These are phyloP conservation scores for Calonectria montana DNA, from an alignment of 2,329 filamentous ascomycete genomes.

Conservation along the genomic window DNA sequence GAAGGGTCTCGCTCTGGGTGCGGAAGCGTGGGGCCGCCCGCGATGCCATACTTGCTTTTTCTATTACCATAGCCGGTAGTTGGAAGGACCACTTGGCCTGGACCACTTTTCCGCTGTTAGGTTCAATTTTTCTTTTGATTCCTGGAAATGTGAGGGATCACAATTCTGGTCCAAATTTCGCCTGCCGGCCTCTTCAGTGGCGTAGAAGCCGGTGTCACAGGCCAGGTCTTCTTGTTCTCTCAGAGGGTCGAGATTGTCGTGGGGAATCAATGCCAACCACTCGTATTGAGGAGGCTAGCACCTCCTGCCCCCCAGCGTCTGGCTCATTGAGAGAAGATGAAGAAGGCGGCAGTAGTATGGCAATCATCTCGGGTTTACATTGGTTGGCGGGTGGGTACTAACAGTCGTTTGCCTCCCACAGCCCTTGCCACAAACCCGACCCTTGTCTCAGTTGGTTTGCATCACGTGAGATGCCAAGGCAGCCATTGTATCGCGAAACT, in stretches of 20 bases:
- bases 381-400: neutral
- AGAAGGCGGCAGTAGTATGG: neutral
- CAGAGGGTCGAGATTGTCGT: constrained; percentile 12
- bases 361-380: neutral
- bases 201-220: constrained; percentile 16
- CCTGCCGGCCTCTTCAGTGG: constrained; percentile 20
- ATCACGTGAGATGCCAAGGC: constrained; percentile 6
- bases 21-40: constrained; percentile 33
- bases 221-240: constrained; percentile 9
- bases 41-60: constrained; percentile 34
- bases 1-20: constrained; percentile 29
- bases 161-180: constrained; percentile 20
- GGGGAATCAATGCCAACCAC: neutral
- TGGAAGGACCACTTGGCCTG: constrained; percentile 27
- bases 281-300: neutral
- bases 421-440: neutral
- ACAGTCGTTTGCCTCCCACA: neutral
- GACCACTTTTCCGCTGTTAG: constrained; percentile 16
- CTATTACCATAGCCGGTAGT: constrained; percentile 37
- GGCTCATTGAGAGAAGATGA: neutral
- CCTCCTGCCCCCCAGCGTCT: neutral
- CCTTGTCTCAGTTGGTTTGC: neutral
- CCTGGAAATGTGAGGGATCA: constrained; percentile 31
- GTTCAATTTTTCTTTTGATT: constrained; percentile 21
- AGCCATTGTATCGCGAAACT: neutral